Base-by-base conservation (phyloP, 164 flowering plant genomes). In the Liriodendron chinense region DNA sequence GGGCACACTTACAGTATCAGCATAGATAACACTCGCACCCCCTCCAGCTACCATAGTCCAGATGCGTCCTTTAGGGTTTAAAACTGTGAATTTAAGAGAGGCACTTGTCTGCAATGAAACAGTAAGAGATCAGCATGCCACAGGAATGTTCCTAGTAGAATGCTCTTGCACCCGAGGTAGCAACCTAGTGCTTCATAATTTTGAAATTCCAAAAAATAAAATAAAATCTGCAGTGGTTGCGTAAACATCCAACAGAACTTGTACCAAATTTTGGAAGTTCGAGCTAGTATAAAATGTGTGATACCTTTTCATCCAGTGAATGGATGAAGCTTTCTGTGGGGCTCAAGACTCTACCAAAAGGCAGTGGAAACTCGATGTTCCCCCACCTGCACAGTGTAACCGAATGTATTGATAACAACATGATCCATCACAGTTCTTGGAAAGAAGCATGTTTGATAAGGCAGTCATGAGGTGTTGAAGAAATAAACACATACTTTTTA, bases 11-110 rank as follows among this genome's bases (percentile, higher is more conserved):
- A 94, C 98, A 26, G 98, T 92, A 76, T 92, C 98, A 28, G 98
- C 97, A 86, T 94, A 94, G 50, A 94, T 94, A 7, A 94, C 97
- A 84, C 98, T 94, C 13, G 97, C 97, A 71, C 98, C 98, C 69
- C 98, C 98, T 82, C 98, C 98, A 82, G 98, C 98, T 16, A 94
- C 98, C 98, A 94, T 94, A 0, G 98, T 94, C 98, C 98, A 94
- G 47, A 92, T 91, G 59, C 97, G 90, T 75, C 98, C 97, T 81
- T 91, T 92, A 22, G 96, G 94, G 81, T 94, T 94, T 86, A 94
- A 80, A 62, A 94, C 93, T 18, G 97, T 91, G 75, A 94, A 94
- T 75, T 94, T 94, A 87, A 92, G 75, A 22, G 98, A 94, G 73
- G 98, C 94, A 84, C 98, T 92, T 69, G 97, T 94, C 97, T 94